Evolutionary conservation across 768 basidiomycete species (phyloP).

Genomic region (Phlegmacium glaucopus): DNA sequence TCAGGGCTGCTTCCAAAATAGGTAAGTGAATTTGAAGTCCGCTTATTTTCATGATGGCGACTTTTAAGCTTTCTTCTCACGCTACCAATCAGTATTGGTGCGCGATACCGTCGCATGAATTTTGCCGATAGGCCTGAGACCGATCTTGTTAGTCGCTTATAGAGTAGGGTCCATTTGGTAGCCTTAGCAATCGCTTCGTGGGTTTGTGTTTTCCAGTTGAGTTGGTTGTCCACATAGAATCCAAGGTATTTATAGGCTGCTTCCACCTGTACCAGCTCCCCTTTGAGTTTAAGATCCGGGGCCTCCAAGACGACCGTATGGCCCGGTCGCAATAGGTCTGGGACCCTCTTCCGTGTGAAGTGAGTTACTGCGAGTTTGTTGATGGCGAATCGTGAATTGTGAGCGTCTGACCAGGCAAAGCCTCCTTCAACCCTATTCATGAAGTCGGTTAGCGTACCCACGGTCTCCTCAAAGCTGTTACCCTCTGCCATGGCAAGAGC

Average conservation of each 20-base stretch:
- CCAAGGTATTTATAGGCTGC: conserved; percentile 16
- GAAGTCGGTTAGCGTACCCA: background rate
- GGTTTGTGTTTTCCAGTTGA: conserved; percentile 12
- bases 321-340: background rate
- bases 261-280: background rate
- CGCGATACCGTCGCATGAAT: background rate
- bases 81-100: too few relatives aligned
- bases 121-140: background rate
- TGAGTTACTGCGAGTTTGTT: conserved; percentile 17
- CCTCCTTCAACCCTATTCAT: conserved; percentile 9
- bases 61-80: too few relatives aligned
- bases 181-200: conserved; percentile 6
- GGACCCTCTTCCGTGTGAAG: background rate
- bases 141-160: background rate
- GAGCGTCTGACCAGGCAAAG: conserved; percentile 18
- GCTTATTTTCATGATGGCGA: too few relatives aligned
- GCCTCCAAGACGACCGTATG: too few relatives aligned
- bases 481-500: background rate
- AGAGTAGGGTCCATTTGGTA: background rate
- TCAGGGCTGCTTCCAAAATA: too few relatives aligned
- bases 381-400: conserved; percentile 22
- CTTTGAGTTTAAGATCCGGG: too few relatives aligned
- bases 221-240: conserved; percentile 10
- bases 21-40: too few relatives aligned
- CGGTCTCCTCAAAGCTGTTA: background rate